phyloP scores from a whole-genome alignment of 169 alveolate species.

The Theileria sp. region DNA sequence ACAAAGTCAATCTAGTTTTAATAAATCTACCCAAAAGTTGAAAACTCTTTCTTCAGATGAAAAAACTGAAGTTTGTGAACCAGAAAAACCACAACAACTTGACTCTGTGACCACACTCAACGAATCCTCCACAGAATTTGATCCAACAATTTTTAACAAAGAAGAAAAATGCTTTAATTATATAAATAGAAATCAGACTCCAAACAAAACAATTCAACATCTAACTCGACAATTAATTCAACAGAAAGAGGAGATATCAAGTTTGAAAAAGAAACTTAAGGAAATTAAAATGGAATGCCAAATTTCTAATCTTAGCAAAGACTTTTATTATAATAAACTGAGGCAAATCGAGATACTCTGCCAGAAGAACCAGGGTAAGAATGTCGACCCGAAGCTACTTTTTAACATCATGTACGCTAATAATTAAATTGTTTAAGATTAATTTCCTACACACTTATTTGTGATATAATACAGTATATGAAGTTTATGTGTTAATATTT shows the following conservation, averaged over 20 bases:
- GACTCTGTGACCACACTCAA: not conserved
- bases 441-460: not conserved
- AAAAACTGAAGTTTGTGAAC: not conserved
- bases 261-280: conserved; percentile 70
- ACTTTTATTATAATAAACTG: conserved; percentile 88
- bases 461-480: not conserved
- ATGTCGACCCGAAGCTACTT: conserved; percentile 47
- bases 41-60: not conserved
- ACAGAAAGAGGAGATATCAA: conserved; percentile 60
- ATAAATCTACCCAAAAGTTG: not conserved
- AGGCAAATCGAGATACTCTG: conserved; percentile 87
- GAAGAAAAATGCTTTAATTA: conserved; percentile 21
- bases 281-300: conserved; percentile 79
- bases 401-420: conserved; percentile 64
- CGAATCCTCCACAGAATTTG: conserved; percentile 20
- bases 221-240: conserved; percentile 42
- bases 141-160: conserved; percentile 6
- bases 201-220: conserved; percentile 24
- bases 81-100: conserved; percentile 3
- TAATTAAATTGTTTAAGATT: not conserved
- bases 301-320: conserved; percentile 86
- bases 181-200: conserved; percentile 19
- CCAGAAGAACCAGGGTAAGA: conserved; percentile 72
- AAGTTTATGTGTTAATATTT: not conserved
- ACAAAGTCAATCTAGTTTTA: conserved; percentile 6